Evolutionary conservation across 306 rosid genomes (phyloP), one percentile per base, ranked within the genome.

Genomic region (Bauhinia variegata): DNA sequence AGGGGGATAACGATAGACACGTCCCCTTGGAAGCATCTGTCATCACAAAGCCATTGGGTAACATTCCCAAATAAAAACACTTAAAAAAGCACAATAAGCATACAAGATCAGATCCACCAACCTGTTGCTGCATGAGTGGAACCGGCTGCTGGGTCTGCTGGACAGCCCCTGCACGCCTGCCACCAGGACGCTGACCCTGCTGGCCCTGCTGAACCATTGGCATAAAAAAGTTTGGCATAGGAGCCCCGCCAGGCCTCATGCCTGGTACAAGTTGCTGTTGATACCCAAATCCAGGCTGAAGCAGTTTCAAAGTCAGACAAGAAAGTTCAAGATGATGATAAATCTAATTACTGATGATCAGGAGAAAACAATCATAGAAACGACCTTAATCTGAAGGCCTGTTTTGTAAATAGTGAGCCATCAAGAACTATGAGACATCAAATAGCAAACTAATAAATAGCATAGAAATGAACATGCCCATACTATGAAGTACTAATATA

Each of bases 121-220:
- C 99, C 97, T 88, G 97, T 77, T 88, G 97, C 59, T 92, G 97
- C 88, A 95, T 95, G 17, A 90, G 38, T 2, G 96, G 96, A 80
- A 90, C 90, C 1, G 92, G 83, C 70, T 90, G 99, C 87, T 93
- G 99, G 59, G 65, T 72, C 78, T 88, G 99, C 82, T 90, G 97
- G 53, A 82, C 84, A 54, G 78, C 83, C 42, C 97, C 96, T 0
- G 82, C 74, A 17, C 99, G 97, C 71, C 99, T 85, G 69, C 99
- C 99, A 77, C 99, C 97, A 46, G 96, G 93, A 53, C 95, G 93
- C 75, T 86, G 98, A 23, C 92, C 96, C 62, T 88, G 98, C 71
- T 88, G 99, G 23, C 98, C 98, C 76, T 83, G 99, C 71, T 85
- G 97, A 83, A 90, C 96, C 99, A 95, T 95, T 73, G 99, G 97